Conservation (phyloP, 1,139 yeast genomes). For the Trichomonascaceae sp. region DNA sequence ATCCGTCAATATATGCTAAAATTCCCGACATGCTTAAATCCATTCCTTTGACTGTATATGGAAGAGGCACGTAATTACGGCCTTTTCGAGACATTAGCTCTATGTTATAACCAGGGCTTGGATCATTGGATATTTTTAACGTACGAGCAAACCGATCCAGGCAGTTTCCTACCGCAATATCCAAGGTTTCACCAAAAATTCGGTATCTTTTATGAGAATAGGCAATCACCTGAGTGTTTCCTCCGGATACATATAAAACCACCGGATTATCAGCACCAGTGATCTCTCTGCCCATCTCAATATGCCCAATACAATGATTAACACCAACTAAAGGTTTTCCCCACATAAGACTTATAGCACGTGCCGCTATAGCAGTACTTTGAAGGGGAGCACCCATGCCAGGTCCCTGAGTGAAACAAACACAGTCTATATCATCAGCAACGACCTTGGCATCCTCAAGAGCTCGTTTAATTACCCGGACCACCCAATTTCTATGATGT, state of each 20-base stretch:
- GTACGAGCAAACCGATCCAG: constrained; percentile 93
- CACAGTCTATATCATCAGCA: constrained; percentile 65
- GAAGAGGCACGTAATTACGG: constrained; percentile 63
- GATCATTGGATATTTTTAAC: constrained; percentile 79
- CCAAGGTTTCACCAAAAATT: constrained; percentile 94
- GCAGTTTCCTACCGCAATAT: constrained; percentile 96
- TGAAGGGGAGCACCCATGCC: constrained; percentile 99
- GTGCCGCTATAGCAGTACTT: constrained; percentile 86
- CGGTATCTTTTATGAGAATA: constrained; percentile 88
- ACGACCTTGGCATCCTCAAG: constrained; percentile 55
- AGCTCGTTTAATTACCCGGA: constrained; percentile 64
- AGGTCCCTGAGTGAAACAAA: constrained; percentile 96
- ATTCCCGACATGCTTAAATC: constrained; percentile 96
- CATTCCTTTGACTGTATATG: constrained; percentile 98
- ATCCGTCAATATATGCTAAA: constrained; percentile 70
- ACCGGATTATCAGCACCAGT: constrained; percentile 95
- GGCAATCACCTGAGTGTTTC: constrained; percentile 97
- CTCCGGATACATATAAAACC: constrained; percentile 94
- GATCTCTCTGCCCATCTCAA: constrained; percentile 98
- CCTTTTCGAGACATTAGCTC: constrained; percentile 87
- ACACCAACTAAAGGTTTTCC: constrained; percentile 84
- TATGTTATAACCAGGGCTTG: constrained; percentile 96
- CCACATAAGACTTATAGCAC: constrained; percentile 81
- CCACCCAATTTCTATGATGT: constrained; percentile 96
- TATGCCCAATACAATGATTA: constrained; percentile 95